Evolutionary conservation across 495 filamentous ascomycete genomes (phyloP).

Genomic region (Niebla homalea): DNA sequence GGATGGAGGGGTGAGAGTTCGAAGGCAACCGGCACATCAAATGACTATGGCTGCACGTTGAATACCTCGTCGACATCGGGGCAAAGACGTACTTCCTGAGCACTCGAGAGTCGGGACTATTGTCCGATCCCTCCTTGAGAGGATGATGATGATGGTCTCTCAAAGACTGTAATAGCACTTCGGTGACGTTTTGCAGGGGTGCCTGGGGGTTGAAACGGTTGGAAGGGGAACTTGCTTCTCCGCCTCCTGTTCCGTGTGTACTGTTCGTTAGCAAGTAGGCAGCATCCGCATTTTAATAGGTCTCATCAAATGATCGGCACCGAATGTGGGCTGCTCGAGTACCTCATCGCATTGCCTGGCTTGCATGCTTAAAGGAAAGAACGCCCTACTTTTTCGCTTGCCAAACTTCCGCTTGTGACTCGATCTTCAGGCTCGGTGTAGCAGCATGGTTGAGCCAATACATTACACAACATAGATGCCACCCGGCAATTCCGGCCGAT

Average conservation of each 20-base stretch:
- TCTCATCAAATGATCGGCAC: no score
- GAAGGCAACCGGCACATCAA: neutral
- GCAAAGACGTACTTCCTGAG: conserved; percentile 4
- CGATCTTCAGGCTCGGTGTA: no score
- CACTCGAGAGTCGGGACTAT: neutral
- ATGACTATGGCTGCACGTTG: no score
- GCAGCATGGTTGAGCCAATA: no score
- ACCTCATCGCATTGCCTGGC: no score
- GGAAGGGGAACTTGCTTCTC: no score
- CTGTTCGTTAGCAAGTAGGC: neutral
- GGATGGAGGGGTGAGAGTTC: conserved; percentile 7
- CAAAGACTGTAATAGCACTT: neutral
- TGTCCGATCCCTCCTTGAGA: conserved; percentile 4
- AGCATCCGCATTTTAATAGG: neutral
- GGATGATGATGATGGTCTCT: conserved; percentile 3
- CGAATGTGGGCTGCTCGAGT: no score
- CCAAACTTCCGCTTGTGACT: no score
- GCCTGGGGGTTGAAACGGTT: neutral
- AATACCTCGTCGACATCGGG: neutral
- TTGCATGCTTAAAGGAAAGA: no score
- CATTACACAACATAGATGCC: no score
- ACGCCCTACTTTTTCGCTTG: no score
- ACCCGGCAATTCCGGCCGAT: no score
- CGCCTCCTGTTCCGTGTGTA: neutral
- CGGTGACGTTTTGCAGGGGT: neutral